Evolutionary conservation across 1,284 basidiomycete species (phyloP).

Genomic region (Bjerkandera adusta): DNA sequence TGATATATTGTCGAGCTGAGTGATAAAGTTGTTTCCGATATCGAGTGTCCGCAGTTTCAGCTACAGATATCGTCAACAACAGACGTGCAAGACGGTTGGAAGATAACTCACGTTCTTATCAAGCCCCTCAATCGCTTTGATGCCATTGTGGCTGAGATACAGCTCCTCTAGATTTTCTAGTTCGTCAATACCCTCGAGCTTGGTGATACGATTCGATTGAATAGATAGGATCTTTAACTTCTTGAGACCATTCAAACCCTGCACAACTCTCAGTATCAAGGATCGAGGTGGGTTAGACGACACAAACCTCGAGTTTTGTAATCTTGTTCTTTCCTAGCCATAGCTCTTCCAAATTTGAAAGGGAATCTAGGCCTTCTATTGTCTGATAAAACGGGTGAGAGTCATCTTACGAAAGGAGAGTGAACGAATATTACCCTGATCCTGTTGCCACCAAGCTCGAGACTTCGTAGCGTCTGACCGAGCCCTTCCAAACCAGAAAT

Average conservation of each 20-base stretch:
- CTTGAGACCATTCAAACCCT: constrained; percentile 65
- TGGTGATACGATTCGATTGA: constrained; percentile 93
- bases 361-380: constrained; percentile 86
- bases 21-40: constrained; percentile 83
- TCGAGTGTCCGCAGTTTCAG: constrained; percentile 84
- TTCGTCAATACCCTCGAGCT: constrained; percentile 77
- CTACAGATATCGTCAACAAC: constrained; percentile 48
- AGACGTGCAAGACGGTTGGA: not conserved
- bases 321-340: constrained; percentile 99
- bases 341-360: constrained; percentile 85
- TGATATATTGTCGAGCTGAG: constrained; percentile 76
- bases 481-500: constrained; percentile 67
- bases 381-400: constrained; percentile 42
- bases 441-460: constrained; percentile 93
- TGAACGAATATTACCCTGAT: constrained; percentile 71
- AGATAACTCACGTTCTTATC: constrained; percentile 68
- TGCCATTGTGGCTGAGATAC: constrained; percentile 93
- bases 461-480: constrained; percentile 67
- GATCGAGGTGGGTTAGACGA: no score
- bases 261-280: constrained; percentile 1
- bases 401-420: constrained; percentile 1
- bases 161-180: constrained; percentile 83
- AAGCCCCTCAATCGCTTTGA: constrained; percentile 83
- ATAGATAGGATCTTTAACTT: constrained; percentile 82
- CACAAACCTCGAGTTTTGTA: constrained; percentile 71